These are phyloP conservation scores for Botrytis sinoallii DNA, from an alignment of 2,329 filamentous ascomycete species.

Conservation along the genomic window DNA sequence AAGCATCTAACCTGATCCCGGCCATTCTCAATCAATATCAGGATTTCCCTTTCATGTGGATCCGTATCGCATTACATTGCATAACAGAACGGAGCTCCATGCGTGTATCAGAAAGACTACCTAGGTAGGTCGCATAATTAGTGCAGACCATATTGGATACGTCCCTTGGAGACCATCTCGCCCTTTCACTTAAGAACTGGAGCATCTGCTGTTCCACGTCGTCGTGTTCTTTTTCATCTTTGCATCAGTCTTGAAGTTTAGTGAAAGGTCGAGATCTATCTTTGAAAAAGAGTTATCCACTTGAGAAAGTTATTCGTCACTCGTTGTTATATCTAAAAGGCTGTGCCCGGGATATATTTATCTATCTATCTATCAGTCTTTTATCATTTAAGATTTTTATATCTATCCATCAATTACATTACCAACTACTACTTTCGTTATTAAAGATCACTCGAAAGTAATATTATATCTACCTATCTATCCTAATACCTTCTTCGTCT, in stretches of 20 bases:
- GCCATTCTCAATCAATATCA: constrained; percentile 1
- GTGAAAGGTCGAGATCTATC: not conserved
- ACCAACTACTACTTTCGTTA: not conserved
- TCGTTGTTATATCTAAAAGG: constrained; percentile 10
- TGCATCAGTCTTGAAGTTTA: not conserved
- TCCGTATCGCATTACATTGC: not conserved
- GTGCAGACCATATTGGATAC: not conserved
- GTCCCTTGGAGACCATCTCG: not conserved
- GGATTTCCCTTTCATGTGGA: not conserved
- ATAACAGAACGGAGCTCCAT: not conserved
- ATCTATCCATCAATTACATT: not conserved
- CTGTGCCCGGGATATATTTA: not conserved
- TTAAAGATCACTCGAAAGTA: not conserved
- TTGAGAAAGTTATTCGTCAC: constrained; percentile 11
- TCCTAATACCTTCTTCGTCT: not conserved
- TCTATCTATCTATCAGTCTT: not conserved
- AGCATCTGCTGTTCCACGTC: constrained; percentile 12
- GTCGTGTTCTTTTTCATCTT: not conserved
- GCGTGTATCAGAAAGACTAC: constrained; percentile 8
- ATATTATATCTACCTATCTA: not conserved
- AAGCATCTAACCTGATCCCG: not conserved
- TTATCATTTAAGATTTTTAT: not conserved
- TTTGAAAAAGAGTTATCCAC: not conserved
- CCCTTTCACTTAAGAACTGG: constrained; percentile 17
- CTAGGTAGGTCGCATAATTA: not conserved